A percentile compares a stretch with the other conserved stretches of the same genome.
phyloP scores from a whole-genome alignment of 208 protist genomes.

The Naegleria lovaniensis region DNA sequence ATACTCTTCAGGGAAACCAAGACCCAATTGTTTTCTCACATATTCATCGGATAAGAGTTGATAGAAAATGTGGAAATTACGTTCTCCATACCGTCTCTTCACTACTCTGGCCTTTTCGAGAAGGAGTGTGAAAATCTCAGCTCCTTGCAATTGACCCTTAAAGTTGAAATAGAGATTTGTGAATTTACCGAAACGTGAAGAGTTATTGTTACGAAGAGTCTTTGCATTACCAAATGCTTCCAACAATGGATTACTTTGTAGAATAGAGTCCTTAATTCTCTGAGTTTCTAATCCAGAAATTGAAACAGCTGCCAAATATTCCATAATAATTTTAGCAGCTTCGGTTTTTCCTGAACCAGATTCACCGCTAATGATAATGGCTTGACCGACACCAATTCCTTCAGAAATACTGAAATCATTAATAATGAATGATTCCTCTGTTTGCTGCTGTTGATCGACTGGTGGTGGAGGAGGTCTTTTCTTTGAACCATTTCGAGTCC shows the following conservation, averaged over 20 bases:
- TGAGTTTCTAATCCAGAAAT: neutral
- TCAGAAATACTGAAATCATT: conserved; percentile 5
- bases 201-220: conserved; percentile 56
- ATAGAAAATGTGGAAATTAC: conserved; percentile 25
- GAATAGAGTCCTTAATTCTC: neutral
- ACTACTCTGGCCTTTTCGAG: conserved; percentile 11
- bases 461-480: neutral
- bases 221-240: conserved; percentile 51
- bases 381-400: neutral
- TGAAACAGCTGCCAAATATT: neutral
- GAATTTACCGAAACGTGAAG: conserved; percentile 43
- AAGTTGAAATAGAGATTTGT: neutral
- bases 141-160: neutral
- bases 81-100: neutral
- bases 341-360: conserved; percentile 22
- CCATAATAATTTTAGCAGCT: conserved; percentile 18
- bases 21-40: neutral
- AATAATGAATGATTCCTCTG: neutral
- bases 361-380: neutral
- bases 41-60: neutral
- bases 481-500: neutral
- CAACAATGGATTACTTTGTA: neutral
- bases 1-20: neutral
- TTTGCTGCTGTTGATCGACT: neutral
- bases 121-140: neutral